phyloP scores from a whole-genome alignment of 2,329 filamentous ascomycete genomes.

The Sporothrix curviconia region DNA sequence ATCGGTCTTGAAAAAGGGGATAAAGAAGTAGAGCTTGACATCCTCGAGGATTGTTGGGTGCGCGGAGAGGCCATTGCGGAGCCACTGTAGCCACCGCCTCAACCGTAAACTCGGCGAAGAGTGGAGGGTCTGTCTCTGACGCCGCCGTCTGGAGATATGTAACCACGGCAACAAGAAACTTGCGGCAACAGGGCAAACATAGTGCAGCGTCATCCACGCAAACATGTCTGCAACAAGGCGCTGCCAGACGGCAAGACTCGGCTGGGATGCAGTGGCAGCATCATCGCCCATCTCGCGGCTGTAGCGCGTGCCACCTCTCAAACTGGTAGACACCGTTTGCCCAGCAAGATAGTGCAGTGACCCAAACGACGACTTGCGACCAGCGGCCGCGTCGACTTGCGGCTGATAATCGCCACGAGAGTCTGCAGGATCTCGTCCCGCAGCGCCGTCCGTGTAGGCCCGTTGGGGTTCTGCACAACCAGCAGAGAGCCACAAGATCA shows the following conservation, averaged over 20 bases:
- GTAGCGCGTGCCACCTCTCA: constrained; percentile 41
- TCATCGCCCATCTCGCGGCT: constrained; percentile 23
- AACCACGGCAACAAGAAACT: constrained; percentile 54
- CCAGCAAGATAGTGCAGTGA: constrained; percentile 59
- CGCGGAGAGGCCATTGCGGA: constrained; percentile 43
- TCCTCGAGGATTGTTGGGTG: constrained; percentile 51
- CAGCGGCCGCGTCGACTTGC: constrained; percentile 54
- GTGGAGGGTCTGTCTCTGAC: constrained; percentile 22
- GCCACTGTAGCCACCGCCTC: constrained; percentile 50
- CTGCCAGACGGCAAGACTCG: constrained; percentile 25
- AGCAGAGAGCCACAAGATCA: constrained; percentile 49
- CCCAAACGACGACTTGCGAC: constrained; percentile 65
- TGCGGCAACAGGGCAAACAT: constrained; percentile 54
- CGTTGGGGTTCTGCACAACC: constrained; percentile 43
- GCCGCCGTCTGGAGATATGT: constrained; percentile 35
- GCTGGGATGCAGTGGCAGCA: constrained; percentile 12
- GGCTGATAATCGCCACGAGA: constrained; percentile 53
- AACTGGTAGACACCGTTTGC: constrained; percentile 51
- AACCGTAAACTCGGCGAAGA: constrained; percentile 28
- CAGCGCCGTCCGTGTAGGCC: constrained; percentile 30
- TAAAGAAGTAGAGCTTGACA: constrained; percentile 58
- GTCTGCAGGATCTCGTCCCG: constrained; percentile 43
- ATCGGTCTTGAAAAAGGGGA: constrained; percentile 56
- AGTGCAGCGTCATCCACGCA: constrained; percentile 48
- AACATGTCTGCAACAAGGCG: constrained; percentile 30